Evolutionary conservation across 2,329 filamentous ascomycete genomes (phyloP).

Genomic region (Arthrinium phaeospermum): DNA sequence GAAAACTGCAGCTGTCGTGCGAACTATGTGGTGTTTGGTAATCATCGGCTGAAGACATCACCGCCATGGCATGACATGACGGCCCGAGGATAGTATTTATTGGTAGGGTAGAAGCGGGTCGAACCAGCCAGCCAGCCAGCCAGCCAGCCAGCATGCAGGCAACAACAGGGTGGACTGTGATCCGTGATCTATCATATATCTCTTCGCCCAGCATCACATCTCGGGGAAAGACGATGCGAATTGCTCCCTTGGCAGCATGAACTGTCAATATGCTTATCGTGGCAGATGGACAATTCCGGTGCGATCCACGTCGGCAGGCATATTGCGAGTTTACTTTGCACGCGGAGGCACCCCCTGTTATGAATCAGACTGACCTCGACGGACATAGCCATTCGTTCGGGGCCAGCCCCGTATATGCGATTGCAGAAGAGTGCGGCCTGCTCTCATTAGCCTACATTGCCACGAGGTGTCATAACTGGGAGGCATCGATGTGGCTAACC

Average conservation of each 20-base stretch:
- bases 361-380: not conserved
- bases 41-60: not conserved
- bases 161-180: not conserved
- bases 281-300: not conserved
- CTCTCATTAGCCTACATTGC: not conserved
- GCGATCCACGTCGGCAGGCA: not conserved
- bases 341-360: not conserved
- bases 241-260: conserved; percentile 9
- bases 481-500: not conserved
- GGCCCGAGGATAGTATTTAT: conserved; percentile 3
- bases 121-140: not conserved
- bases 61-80: not conserved
- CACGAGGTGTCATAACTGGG: not conserved
- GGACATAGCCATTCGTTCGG: not conserved
- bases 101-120: conserved; percentile 4
- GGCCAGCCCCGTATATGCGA: not conserved
- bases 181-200: conserved; percentile 5
- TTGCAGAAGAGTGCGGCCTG: not conserved
- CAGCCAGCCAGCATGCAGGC: not conserved
- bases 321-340: not conserved
- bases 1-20: conserved; percentile 11
- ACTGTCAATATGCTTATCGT: conserved; percentile 12
- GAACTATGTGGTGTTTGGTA: not conserved
- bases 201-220: not conserved
- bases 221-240: not conserved